Conservation (phyloP, 2,329 filamentous ascomycete genomes). For the Trichoderma semiorbis region DNA sequence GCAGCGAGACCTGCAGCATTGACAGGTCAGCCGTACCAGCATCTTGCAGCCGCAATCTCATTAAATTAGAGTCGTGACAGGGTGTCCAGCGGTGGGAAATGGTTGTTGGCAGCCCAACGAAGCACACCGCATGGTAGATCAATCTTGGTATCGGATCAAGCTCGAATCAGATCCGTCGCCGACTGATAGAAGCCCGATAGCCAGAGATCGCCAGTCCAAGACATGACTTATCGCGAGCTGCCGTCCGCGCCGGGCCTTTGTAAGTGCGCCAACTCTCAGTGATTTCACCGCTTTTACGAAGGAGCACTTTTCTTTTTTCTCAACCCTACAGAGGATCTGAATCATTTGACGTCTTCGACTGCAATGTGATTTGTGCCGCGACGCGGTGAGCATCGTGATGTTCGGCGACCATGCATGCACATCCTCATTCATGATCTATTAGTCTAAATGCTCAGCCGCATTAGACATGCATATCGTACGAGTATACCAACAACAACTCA, state of each 20-base stretch:
- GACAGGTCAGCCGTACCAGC: conserved; percentile 13
- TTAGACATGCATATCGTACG: background rate
- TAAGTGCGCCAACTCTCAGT: background rate
- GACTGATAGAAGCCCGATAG: background rate
- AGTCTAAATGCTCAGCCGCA: background rate
- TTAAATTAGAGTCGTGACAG: conserved; percentile 1
- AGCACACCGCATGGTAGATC: background rate
- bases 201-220: background rate
- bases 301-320: background rate
- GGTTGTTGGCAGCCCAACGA: background rate
- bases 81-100: background rate
- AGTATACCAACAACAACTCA: background rate
- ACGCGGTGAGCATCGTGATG: background rate
- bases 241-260: background rate
- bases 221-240: background rate
- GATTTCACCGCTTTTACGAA: background rate
- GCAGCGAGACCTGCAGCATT: conserved; percentile 8
- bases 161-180: background rate
- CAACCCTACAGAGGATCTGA: background rate
- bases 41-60: conserved; percentile 15
- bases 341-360: background rate
- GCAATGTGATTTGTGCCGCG: background rate
- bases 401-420: background rate
- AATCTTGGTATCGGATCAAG: background rate
- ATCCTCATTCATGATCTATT: background rate